These are phyloP conservation scores for Mytilinidion resinicola DNA, from an alignment of 495 filamentous ascomycete genomes.

Conservation along the genomic window DNA sequence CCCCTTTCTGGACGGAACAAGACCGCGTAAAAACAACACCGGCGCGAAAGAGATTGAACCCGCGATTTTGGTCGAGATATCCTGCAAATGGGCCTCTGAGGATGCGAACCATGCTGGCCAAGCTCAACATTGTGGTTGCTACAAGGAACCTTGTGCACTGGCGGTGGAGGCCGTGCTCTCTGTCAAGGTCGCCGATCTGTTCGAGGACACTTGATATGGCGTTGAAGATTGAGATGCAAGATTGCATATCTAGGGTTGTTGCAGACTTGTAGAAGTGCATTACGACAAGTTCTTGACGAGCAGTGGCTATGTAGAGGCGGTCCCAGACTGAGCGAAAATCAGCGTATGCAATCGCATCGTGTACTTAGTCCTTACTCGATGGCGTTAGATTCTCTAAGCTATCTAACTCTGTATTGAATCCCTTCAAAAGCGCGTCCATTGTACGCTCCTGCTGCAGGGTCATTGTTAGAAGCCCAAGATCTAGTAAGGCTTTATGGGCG, in stretches of 20 bases:
- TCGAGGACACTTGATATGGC: slow-evolving; percentile 1
- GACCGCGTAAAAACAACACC: neutral
- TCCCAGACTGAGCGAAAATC: slow-evolving; percentile 2
- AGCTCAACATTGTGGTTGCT: neutral
- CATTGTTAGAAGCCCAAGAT: neutral
- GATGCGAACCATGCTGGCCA: slow-evolving; percentile 6
- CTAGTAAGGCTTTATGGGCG: slow-evolving; percentile 1
- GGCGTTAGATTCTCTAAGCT: neutral
- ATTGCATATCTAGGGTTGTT: slow-evolving; percentile 3
- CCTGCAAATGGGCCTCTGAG: slow-evolving; percentile 3
- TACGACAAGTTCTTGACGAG: slow-evolving; percentile 3
- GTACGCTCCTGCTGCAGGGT: slow-evolving; percentile 6
- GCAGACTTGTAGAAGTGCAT: slow-evolving; percentile 7
- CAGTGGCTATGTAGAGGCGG: slow-evolving; percentile 4
- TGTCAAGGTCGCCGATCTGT: neutral
- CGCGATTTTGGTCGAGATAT: slow-evolving; percentile 2
- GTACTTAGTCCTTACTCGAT: neutral
- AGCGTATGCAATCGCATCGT: neutral
- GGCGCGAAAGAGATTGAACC: neutral
- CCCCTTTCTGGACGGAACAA: slow-evolving; percentile 2
- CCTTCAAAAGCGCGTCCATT: slow-evolving; percentile 8
- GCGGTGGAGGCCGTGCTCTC: neutral
- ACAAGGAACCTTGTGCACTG: neutral
- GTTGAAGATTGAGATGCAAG: slow-evolving; percentile 2
- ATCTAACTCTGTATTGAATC: neutral